A percentile compares a stretch with the other conserved stretches of the same genome.
Conservation (phyloP, 345 rosid genomes). For the Adansonia digitata region DNA sequence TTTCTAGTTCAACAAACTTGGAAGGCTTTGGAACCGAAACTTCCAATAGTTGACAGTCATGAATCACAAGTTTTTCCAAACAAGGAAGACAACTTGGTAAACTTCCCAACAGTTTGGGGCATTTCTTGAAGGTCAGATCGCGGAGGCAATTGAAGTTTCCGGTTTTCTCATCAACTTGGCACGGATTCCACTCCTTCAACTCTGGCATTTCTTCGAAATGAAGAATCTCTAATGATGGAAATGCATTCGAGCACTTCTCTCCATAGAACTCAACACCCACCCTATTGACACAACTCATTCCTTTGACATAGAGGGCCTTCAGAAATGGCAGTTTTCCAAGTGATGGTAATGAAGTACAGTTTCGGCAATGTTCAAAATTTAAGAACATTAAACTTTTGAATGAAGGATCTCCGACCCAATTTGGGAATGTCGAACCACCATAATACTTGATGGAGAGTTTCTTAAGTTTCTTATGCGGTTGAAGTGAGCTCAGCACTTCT, state of each 20-base stretch:
- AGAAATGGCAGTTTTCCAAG: conserved; percentile 15
- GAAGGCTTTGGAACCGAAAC: not conserved
- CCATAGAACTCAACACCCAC: conserved; percentile 19
- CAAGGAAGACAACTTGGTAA: not conserved
- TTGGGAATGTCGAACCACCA: conserved; percentile 6
- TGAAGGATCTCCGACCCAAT: conserved; percentile 11
- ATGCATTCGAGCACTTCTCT: not conserved
- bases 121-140: not conserved
- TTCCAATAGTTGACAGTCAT: not conserved
- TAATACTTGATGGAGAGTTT: not conserved
- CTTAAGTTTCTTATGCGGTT: not conserved
- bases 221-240: conserved; percentile 15
- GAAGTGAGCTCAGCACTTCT: conserved; percentile 2
- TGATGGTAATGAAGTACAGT: conserved; percentile 8
- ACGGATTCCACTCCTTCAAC: conserved; percentile 14
- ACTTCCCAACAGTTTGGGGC: conserved; percentile 1
- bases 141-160: not conserved
- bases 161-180: not conserved
- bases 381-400: not conserved
- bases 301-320: conserved; percentile 6
- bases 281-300: conserved; percentile 3
- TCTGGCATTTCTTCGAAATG: conserved; percentile 10
- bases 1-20: not conserved
- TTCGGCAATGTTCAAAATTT: not conserved
- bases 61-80: not conserved